A percentile compares a stretch with the other conserved stretches of the same genome.
Conservation (phyloP, 257 asterid species). For the Mitragyna speciosa region DNA sequence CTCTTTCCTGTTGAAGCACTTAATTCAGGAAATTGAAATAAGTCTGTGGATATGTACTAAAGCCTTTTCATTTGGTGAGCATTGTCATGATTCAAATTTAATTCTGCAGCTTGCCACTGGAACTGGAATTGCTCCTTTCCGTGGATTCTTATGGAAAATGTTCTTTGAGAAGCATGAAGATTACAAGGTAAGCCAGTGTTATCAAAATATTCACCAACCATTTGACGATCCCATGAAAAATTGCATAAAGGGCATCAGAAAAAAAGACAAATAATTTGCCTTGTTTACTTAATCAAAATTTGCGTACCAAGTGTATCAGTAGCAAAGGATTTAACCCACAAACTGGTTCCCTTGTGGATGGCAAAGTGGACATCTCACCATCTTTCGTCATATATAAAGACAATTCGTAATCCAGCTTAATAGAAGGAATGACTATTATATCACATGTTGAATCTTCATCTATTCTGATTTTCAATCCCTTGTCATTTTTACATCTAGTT, state of each 20-base stretch:
- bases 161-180: constrained; percentile 91
- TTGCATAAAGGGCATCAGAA: not conserved
- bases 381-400: too few relatives aligned
- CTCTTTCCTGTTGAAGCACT: too few relatives aligned
- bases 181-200: constrained; percentile 56
- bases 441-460: too few relatives aligned
- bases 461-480: too few relatives aligned
- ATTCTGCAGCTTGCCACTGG: constrained; percentile 83
- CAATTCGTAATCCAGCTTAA: not conserved
- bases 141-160: constrained; percentile 93
- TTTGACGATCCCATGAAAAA: not conserved
- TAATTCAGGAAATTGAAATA: not conserved
- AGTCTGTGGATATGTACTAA: not conserved
- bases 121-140: constrained; percentile 98
- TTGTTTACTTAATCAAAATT: not conserved
- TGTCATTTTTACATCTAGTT: too few relatives aligned
- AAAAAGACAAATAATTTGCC: not conserved
- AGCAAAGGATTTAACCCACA: too few relatives aligned
- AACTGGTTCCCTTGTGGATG: too few relatives aligned
- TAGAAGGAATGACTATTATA: not conserved
- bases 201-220: not conserved
- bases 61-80: constrained; percentile 11
- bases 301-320: too few relatives aligned
- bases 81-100: constrained; percentile 14
- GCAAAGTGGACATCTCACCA: too few relatives aligned